Base-by-base conservation (phyloP, 805 yeast species). In the Cyberlindnera veronae region DNA sequence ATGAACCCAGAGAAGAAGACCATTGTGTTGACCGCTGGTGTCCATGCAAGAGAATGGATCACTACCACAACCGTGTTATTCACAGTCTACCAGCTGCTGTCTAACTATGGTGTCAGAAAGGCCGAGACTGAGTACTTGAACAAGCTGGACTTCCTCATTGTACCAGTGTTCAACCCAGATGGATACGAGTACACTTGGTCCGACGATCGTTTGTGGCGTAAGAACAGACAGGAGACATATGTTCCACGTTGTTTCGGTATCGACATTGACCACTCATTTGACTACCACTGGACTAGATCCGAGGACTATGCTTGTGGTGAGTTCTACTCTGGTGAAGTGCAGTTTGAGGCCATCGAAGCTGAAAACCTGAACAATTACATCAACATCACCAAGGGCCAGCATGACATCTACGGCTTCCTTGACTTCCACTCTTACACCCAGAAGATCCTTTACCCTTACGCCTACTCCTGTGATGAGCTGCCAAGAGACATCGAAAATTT, bases 31-130 rank as follows among this genome's bases (percentile, higher is more conserved):
- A 79, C 91, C 1, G 90, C 90, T 28, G 96, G 95, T 3, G 72
- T 84, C 3, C 96, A 89, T 63, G 93, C 95, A 0, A 70, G 97
- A 38, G 97, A 89, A 60, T 89, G 96, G 96, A 72, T 87, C 20
- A 75, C 89, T 27, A 77, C 81, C 3, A 75, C 89, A 3, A 71
- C 91, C 0, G 81, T 78, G 1, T 74, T 86, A 45, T 85, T 74
- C 60, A 60, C 74, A 3, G 53, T 80, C 16, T 67, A 67, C 54
- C 61, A 69, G 58, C 45, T 86, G 44, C 53, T 78, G 34, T 57
- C 65, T 24, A 69, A 67, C 34, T 76, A 71, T 50, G 79, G 75
- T 0, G 60, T 57, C 14, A 57, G 51, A 19, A 58, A 55, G 22
- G 66, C 68, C 34, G 76, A 71, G 41, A 66, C 67, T 5, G 61